Evolutionary conservation across 1,284 basidiomycete genomes (phyloP).

Genomic region (Pseudozyma flocculosa): DNA sequence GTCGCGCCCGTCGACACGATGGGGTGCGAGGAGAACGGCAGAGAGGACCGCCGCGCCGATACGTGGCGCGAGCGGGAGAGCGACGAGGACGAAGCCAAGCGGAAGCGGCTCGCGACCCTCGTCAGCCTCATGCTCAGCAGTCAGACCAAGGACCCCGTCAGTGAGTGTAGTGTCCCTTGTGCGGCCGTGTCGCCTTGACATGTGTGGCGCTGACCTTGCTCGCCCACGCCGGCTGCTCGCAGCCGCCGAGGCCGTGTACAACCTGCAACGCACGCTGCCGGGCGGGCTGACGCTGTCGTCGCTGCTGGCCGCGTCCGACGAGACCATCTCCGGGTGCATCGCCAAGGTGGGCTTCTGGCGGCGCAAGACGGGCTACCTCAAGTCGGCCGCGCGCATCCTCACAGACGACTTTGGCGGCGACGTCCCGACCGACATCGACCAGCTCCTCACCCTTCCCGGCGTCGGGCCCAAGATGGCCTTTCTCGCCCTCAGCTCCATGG

Average conservation of each 20-base stretch:
- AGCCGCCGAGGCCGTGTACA: slow-evolving; percentile 74
- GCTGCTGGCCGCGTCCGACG: slow-evolving; percentile 68
- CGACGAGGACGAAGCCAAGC: slow-evolving; percentile 61
- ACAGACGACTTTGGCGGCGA: slow-evolving; percentile 37
- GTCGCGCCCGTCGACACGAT: slow-evolving; percentile 57
- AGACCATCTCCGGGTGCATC: slow-evolving; percentile 72
- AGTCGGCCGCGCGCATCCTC: slow-evolving; percentile 35
- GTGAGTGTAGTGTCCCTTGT: neutral
- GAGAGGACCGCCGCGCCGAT: slow-evolving; percentile 40
- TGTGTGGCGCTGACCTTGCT: too few species aligned
- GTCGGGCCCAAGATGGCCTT: slow-evolving; percentile 59
- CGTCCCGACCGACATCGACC: slow-evolving; percentile 46
- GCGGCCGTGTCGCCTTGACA: too few species aligned
- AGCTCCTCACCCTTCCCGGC: slow-evolving; percentile 48
- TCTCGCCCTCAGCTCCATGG: slow-evolving; percentile 76
- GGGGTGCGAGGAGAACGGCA: slow-evolving; percentile 55
- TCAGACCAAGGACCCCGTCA: slow-evolving; percentile 71
- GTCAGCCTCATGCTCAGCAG: slow-evolving; percentile 93
- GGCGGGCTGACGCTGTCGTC: slow-evolving; percentile 76
- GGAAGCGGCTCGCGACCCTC: slow-evolving; percentile 77
- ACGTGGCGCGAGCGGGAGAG: slow-evolving; percentile 20
- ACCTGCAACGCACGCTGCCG: slow-evolving; percentile 72
- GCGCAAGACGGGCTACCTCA: slow-evolving; percentile 68
- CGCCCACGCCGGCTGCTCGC: too few species aligned
- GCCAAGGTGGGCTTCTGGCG: slow-evolving; percentile 91